Evolutionary conservation across 2,329 filamentous ascomycete species (phyloP), one percentile per base, ranked within the genome.

Genomic region (Pseudocercospora vitis): DNA sequence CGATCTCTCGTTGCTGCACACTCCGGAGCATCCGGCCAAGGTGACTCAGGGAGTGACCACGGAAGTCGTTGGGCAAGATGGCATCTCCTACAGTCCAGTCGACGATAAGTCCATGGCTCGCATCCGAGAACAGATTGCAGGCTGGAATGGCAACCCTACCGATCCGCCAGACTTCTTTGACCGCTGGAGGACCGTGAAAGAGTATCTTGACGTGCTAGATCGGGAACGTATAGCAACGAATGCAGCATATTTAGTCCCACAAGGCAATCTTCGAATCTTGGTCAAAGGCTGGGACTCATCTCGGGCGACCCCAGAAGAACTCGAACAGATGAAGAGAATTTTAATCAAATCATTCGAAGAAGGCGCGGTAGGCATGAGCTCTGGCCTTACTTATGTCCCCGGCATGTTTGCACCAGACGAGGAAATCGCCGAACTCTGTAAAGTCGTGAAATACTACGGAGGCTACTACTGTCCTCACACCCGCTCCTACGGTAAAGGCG

Each of bases 391-490:
- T 9, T 67, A 67, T 42, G 64, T 67, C 1, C 64, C 64, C 3
- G 63, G 64, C 9, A 63, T 59, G 57, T 65, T 65, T 31, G 63
- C 64, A 4, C 42, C 57, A 4, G 59, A 62, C 31, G 52, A 55
- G 12, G 64, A 67, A 47, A 55, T 67, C 9, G 57, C 55, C 3
- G 45, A 63, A 40, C 50, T 67, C 3, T 67, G 63, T 39, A 51
- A 62, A 39, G 55, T 65, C 7, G 61, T 65, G 37, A 60, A 57
- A 48, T 49, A 62, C 19, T 65, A 61, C 46, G 57, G 57, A 5
- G 64, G 63, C 9, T 65, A 65, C 33, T 65, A 65, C 50, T 63
- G 63, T 49, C 64, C 64, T 7, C 64, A 67, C 46, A 65, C 63
- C 23, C 55, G 63, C 8, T 61, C 57, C 0, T 65, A 65, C 28